phyloP scores from a whole-genome alignment of 306 rosid species.

The Lathyrus sativus region DNA sequence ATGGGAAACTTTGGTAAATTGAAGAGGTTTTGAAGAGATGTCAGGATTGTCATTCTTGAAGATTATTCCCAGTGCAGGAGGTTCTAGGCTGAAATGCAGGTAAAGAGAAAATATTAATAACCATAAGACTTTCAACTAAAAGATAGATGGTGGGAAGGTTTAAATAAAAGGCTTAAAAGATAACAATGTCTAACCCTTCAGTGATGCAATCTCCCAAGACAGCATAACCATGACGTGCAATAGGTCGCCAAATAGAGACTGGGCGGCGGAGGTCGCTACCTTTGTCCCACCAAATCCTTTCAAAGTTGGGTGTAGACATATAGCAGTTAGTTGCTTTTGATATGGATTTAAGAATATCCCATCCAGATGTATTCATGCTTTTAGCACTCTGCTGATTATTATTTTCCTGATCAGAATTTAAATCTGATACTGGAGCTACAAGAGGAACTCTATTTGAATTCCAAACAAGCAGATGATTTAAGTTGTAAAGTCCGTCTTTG shows the following conservation, averaged over 20 bases:
- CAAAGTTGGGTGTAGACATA: conserved; percentile 86
- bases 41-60: conserved; percentile 84
- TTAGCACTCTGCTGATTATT: conserved; percentile 56
- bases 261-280: conserved; percentile 79
- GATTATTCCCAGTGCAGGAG: conserved; percentile 88
- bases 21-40: conserved; percentile 85
- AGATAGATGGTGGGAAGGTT: conserved; percentile 5
- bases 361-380: conserved; percentile 68
- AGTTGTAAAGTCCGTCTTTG: conserved; percentile 54
- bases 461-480: conserved; percentile 88
- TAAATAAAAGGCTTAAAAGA: conserved; percentile 17
- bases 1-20: conserved; percentile 89
- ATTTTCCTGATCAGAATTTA: conserved; percentile 46
- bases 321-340: conserved; percentile 72
- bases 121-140: conserved; percentile 12
- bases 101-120: conserved; percentile 36
- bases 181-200: conserved; percentile 76
- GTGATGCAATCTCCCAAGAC: conserved; percentile 90
- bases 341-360: conserved; percentile 78
- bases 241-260: conserved; percentile 95
- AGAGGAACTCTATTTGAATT: conserved; percentile 58
- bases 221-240: conserved; percentile 74
- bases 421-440: conserved; percentile 50
- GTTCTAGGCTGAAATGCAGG: conserved; percentile 77
- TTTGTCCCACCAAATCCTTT: conserved; percentile 99